phyloP scores from a whole-genome alignment of 2,329 filamentous ascomycete genomes.

The Diaporthe aspalathi region DNA sequence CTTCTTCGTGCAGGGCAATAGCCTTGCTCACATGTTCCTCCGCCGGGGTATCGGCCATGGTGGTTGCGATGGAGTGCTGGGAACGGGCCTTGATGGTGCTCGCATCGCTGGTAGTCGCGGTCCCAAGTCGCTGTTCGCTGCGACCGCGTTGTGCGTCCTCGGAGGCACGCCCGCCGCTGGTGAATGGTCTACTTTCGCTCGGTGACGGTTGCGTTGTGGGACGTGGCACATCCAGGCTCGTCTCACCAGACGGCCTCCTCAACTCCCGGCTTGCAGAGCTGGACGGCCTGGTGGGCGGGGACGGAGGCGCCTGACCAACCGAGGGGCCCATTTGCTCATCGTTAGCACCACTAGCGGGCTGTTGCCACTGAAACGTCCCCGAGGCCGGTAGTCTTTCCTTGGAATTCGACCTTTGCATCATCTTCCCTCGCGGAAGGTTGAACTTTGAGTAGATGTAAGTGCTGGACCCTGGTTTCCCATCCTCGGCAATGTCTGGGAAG shows the following conservation, averaged over 20 bases:
- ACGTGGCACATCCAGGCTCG: constrained; percentile 54
- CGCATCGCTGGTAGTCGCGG: constrained; percentile 63
- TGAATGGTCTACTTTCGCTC: constrained; percentile 58
- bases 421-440: constrained; percentile 83
- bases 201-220: constrained; percentile 57
- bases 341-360: constrained; percentile 56
- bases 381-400: constrained; percentile 66
- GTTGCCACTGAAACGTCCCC: constrained; percentile 73
- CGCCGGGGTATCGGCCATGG: constrained; percentile 75
- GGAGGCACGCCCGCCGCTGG: constrained; percentile 56
- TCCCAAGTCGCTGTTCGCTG: constrained; percentile 46
- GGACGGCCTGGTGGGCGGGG: constrained; percentile 69
- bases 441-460: constrained; percentile 92
- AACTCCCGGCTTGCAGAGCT: constrained; percentile 61
- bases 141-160: constrained; percentile 61
- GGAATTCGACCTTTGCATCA: constrained; percentile 75
- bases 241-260: constrained; percentile 40
- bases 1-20: constrained; percentile 89
- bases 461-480: constrained; percentile 64
- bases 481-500: constrained; percentile 67
- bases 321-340: constrained; percentile 57
- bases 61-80: constrained; percentile 59
- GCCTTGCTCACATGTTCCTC: constrained; percentile 93
- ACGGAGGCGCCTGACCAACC: constrained; percentile 65
- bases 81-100: constrained; percentile 64